Percentiles rank a stretch among this genome's conserved stretches.
Conservation (phyloP, 805 yeast genomes). For the Cyberlindnera saturnus region DNA sequence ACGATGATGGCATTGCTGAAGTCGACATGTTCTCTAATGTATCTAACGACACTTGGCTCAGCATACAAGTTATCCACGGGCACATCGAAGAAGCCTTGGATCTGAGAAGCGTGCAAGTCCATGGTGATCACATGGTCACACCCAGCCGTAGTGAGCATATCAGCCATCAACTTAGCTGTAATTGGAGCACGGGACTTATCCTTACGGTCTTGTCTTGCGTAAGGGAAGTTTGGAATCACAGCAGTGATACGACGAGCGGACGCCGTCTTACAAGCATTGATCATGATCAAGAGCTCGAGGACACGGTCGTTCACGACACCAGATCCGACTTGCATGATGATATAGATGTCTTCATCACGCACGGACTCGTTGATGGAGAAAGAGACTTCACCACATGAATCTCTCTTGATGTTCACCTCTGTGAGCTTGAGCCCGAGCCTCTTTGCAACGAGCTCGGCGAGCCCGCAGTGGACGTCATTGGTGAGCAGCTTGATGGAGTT, state of each 20-base stretch:
- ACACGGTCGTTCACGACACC: conserved; percentile 74
- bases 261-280: conserved; percentile 78
- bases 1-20: conserved; percentile 63
- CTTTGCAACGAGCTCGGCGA: conserved; percentile 63
- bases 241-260: conserved; percentile 81
- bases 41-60: conserved; percentile 74
- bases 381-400: conserved; percentile 67
- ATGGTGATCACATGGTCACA: conserved; percentile 82
- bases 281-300: conserved; percentile 69
- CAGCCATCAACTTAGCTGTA: conserved; percentile 80
- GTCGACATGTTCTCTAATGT: conserved; percentile 57
- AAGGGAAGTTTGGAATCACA: conserved; percentile 77
- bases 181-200: conserved; percentile 83
- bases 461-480: conserved; percentile 59
- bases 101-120: conserved; percentile 87
- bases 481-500: conserved; percentile 67
- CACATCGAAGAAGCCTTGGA: conserved; percentile 78
- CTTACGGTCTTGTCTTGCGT: conserved; percentile 85
- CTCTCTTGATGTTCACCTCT: conserved; percentile 58
- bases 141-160: conserved; percentile 76
- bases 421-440: conserved; percentile 55
- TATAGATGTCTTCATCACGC: conserved; percentile 78
- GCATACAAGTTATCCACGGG: conserved; percentile 84
- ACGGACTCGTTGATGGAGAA: conserved; percentile 77
- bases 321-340: conserved; percentile 73